Base-by-base conservation (phyloP, 1,284 basidiomycete species). In the Chalciporus piperatoides region DNA sequence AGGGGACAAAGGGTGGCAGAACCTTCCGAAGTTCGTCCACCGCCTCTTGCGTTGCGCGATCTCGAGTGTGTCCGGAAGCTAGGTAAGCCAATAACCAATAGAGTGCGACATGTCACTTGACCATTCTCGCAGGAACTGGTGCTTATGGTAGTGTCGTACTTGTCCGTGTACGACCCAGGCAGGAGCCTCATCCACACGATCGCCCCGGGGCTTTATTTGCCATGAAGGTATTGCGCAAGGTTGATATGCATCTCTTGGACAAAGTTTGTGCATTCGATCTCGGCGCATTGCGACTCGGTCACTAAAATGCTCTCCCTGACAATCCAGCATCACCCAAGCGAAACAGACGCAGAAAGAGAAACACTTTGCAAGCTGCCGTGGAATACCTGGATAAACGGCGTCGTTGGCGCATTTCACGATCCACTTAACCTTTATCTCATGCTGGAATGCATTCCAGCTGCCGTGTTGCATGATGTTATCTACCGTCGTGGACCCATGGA, bases 321-420 rank as follows among this genome's bases (percentile, higher is more conserved):
- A 2, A 28, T 6, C 19, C 28, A 63, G 63, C 37, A 59, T 59
- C 47, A 49, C 35, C 53, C 57, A 30, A 53, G 60, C 4, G 55
- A 65, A 19, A 66, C 65, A 28, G 64, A 78, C 45, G 47, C 55
- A 6, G 80, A 82, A 63, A 70, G 73, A 28, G 56, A 59, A 8
- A 53, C 57, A 5, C 69, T 81, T 11, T 55, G 59, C 21, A 50
- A 55, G 30, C 64, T 81, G 12, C 70, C 71, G 3, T 82, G 80
- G 81, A 75, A 69, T 44, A 74, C 80, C 0, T 81, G 78, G 64
- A 55, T 80, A 36, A 63, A 67, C 11, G 75, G 75, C 3, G 57
- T 78, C 5, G 50, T 80, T 24, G 64, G 71, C 44, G 64, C 60
- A 1, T 77, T 79, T 56, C 56, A 68, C 37, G 81, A 83, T 59